These are phyloP conservation scores for Verticillium tricorpus DNA, from an alignment of 2,329 filamentous ascomycete genomes.

Conservation along the genomic window DNA sequence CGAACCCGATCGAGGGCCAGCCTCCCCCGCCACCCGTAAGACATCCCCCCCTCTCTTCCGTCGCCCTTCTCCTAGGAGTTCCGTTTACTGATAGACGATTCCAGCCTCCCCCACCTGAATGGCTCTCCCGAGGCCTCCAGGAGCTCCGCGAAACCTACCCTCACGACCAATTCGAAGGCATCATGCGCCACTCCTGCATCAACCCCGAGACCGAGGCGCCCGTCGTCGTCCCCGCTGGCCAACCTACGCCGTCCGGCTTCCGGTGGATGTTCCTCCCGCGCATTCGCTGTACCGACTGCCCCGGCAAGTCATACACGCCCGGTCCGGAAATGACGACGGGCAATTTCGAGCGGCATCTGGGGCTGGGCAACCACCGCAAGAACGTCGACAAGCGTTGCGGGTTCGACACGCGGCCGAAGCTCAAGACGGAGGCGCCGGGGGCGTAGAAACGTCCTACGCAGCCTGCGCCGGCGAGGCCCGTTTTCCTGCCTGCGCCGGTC, in stretches of 20 bases:
- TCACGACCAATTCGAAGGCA: conserved; percentile 78
- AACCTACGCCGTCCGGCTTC: conserved; percentile 55
- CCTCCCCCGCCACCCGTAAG: conserved; percentile 51
- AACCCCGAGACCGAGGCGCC: conserved; percentile 66
- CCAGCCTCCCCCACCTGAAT: conserved; percentile 79
- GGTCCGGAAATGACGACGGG: conserved; percentile 78
- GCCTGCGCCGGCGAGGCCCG: not conserved
- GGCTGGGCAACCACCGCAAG: conserved; percentile 75
- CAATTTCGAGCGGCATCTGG: conserved; percentile 91
- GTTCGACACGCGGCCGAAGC: conserved; percentile 14
- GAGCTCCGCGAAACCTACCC: conserved; percentile 68
- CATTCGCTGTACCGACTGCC: conserved; percentile 88
- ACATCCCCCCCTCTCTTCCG: not conserved
- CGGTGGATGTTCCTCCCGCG: conserved; percentile 82
- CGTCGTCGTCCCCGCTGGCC: conserved; percentile 45
- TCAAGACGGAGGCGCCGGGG: not conserved
- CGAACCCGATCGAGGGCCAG: conserved; percentile 54
- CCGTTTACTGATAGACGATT: conserved; percentile 7
- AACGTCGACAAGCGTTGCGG: conserved; percentile 45
- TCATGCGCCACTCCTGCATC: conserved; percentile 86
- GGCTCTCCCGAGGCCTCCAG: conserved; percentile 73
- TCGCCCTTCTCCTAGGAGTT: not conserved
- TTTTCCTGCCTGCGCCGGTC: not conserved
- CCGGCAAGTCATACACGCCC: conserved; percentile 89
- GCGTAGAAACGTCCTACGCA: not conserved